Evolutionary conservation across 257 asterid species (phyloP).

Genomic region (Lycium barbarum): DNA sequence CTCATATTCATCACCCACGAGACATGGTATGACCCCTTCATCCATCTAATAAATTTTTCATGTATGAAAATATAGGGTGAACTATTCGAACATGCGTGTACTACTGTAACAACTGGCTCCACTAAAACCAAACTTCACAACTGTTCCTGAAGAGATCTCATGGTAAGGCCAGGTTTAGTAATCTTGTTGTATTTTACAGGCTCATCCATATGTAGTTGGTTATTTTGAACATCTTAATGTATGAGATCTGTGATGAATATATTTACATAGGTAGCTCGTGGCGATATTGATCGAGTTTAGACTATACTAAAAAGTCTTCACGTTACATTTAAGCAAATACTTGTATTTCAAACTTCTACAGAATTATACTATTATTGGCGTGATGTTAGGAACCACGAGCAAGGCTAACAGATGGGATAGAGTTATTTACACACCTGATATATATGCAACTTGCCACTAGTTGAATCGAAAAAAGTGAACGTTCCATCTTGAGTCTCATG

Average conservation of each 20-base stretch:
- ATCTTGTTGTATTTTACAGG: not conserved
- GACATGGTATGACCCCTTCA: not conserved
- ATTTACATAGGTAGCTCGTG: not conserved
- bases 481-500: slow-evolving; percentile 79
- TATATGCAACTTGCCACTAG: slow-evolving; percentile 73
- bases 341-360: not conserved
- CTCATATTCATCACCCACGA: slow-evolving; percentile 22
- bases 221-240: not conserved
- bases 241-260: not conserved
- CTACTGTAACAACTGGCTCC: not conserved
- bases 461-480: slow-evolving; percentile 83
- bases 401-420: too few species aligned
- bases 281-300: not conserved
- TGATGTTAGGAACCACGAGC: too few species aligned
- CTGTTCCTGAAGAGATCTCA: not conserved
- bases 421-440: too few species aligned
- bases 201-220: not conserved
- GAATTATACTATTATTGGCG: not conserved
- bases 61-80: not conserved
- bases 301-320: not conserved
- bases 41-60: not conserved
- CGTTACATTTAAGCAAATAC: not conserved
- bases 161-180: not conserved
- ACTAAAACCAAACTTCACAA: not conserved
- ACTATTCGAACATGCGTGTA: not conserved